phyloP scores from a whole-genome alignment of 208 protist genomes.

The Trypanosoma grayi region DNA sequence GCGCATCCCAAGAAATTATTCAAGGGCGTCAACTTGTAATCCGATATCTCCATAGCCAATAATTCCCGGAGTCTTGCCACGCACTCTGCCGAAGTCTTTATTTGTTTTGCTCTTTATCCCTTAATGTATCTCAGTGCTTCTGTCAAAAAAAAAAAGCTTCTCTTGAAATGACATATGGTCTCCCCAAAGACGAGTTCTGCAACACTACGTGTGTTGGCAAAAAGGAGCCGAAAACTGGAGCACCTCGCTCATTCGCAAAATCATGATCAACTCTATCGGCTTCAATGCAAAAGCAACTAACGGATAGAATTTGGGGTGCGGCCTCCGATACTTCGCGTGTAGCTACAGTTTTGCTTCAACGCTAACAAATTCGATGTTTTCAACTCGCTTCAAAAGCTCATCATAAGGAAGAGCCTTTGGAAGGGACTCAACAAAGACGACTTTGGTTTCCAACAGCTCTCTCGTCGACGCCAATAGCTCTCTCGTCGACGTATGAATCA shows the following conservation, averaged over 20 bases:
- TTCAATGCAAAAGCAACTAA: conserved; percentile 96
- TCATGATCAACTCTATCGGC: conserved; percentile 93
- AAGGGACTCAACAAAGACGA: conserved; percentile 74
- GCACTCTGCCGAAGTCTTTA: conserved; percentile 74
- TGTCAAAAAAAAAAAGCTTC: conserved; percentile 85
- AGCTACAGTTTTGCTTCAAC: conserved; percentile 92
- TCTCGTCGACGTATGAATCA: conserved; percentile 73
- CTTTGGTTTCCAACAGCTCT: too few relatives aligned
- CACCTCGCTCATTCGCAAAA: conserved; percentile 60
- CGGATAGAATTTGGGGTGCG: conserved; percentile 75
- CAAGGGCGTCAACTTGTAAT: conserved; percentile 90
- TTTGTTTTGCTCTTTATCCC: conserved; percentile 90
- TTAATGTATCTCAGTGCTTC: conserved; percentile 85
- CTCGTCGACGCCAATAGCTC: conserved; percentile 73
- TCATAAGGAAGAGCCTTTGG: conserved; percentile 54
- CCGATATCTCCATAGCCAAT: conserved; percentile 95
- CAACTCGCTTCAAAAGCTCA: conserved; percentile 79
- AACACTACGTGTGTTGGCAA: conserved; percentile 93
- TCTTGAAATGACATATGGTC: conserved; percentile 87
- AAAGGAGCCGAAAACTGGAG: conserved; percentile 96
- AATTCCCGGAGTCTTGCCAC: conserved; percentile 89
- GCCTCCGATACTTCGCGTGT: conserved; percentile 66
- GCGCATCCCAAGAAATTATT: conserved; percentile 91
- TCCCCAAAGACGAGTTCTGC: conserved; percentile 92
- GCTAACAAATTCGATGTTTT: conserved; percentile 87